Percentiles rank a stretch among this genome's conserved stretches.
These are phyloP conservation scores for Candida neerlandica DNA, from an alignment of 1,139 yeast genomes.

Conservation along the genomic window DNA sequence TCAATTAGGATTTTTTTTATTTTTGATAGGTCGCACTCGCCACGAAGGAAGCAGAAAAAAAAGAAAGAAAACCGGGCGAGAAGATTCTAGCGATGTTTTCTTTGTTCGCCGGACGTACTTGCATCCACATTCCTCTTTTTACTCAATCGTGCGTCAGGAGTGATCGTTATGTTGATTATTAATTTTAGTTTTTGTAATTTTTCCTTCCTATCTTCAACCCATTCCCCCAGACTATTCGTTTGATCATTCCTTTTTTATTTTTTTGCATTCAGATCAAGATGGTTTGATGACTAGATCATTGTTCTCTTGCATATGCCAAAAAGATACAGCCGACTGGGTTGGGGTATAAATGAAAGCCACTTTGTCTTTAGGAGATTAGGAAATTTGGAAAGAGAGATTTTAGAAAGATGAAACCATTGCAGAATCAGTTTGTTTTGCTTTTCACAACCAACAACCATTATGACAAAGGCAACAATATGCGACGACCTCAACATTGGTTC, in stretches of 20 bases:
- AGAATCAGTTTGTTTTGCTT: not conserved
- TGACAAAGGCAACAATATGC: not conserved
- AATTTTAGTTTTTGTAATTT: not conserved
- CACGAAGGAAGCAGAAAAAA: no score
- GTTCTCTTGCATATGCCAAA: not conserved
- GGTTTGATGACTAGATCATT: not conserved
- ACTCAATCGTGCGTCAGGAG: not conserved
- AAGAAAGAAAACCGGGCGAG: no score
- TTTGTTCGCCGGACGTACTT: not conserved
- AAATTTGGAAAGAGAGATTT: not conserved
- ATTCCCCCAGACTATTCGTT: not conserved
- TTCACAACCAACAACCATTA: not conserved
- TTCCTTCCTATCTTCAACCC: not conserved
- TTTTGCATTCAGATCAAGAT: not conserved
- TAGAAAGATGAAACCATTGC: not conserved
- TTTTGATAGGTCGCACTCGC: no score
- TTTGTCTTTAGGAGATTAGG: not conserved
- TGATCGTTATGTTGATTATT: not conserved
- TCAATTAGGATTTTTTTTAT: no score
- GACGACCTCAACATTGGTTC: not conserved
- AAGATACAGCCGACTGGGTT: not conserved
- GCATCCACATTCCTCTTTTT: not conserved
- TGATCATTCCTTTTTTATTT: not conserved
- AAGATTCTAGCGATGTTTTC: not conserved
- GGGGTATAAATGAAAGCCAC: not conserved